Evolutionary conservation across 768 basidiomycete species (phyloP).

Genomic region (Termitomyces sp.): DNA sequence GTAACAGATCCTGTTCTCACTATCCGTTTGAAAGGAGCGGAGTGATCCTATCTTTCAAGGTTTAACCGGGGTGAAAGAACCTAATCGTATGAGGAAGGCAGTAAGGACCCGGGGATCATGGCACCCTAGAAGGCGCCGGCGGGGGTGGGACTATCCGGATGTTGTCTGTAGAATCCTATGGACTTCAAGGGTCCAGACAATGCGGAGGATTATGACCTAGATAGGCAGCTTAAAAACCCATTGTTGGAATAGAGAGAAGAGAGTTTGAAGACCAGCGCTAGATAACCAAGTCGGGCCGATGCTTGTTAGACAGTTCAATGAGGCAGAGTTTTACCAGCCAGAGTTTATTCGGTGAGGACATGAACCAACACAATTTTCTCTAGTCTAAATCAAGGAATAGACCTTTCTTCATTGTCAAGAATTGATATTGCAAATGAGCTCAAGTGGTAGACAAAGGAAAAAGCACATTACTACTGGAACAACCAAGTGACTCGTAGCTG

Average conservation of each 20-base stretch:
- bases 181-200: background rate
- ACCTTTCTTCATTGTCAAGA: background rate
- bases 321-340: background rate
- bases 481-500: background rate
- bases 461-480: background rate
- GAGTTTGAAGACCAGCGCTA: too few relatives aligned
- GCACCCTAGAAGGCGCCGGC: background rate
- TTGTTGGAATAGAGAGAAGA: background rate
- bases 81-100: background rate
- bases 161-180: background rate
- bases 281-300: background rate
- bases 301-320: background rate
- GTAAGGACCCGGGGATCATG: background rate
- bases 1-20: constrained; percentile 1
- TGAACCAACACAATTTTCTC: background rate
- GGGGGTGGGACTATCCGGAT: constrained; percentile 10
- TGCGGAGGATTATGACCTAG: background rate
- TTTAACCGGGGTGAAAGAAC: constrained; percentile 9
- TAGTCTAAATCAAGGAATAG: background rate
- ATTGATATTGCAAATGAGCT: background rate
- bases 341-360: background rate
- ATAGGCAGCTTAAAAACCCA: constrained; percentile 2
- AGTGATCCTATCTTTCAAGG: background rate
- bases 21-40: background rate
- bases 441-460: background rate